Percentiles rank a stretch among this genome's conserved stretches.
Conservation (phyloP, 139 green algal genomes). For the Chlamydomonas sp. region DNA sequence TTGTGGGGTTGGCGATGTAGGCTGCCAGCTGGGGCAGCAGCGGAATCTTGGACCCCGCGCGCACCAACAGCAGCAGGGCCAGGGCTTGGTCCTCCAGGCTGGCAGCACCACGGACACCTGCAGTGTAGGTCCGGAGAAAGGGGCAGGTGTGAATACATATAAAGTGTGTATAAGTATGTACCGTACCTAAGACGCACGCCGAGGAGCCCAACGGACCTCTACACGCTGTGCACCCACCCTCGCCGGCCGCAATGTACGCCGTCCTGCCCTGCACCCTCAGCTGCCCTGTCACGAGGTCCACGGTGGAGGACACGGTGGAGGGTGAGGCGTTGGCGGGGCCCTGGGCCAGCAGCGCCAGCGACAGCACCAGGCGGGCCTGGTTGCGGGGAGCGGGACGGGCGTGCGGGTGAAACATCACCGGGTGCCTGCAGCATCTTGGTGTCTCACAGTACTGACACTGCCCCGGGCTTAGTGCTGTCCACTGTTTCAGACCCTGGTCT, state of each 20-base stretch:
- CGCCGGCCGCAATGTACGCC: conserved; percentile 50
- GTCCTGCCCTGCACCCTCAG: conserved; percentile 48
- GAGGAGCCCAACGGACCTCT: too few species aligned
- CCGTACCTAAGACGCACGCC: too few species aligned
- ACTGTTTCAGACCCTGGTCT: too few species aligned
- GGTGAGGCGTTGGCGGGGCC: not conserved
- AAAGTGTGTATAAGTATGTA: not conserved
- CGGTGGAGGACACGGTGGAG: not conserved
- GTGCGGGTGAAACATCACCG: too few species aligned
- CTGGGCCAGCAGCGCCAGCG: conserved; percentile 3
- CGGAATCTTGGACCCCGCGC: not conserved
- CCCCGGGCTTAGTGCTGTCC: too few species aligned
- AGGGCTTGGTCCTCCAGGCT: conserved; percentile 6
- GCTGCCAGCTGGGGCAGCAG: conserved; percentile 35
- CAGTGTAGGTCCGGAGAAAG: conserved; percentile 27
- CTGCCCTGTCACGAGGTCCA: conserved; percentile 23
- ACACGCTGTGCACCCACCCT: not conserved
- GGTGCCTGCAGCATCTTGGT: too few species aligned
- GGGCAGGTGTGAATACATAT: not conserved
- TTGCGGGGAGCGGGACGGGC: not conserved
- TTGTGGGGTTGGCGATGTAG: conserved; percentile 34
- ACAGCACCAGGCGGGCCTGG: conserved; percentile 9
- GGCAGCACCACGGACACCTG: not conserved
- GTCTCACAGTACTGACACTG: too few species aligned
- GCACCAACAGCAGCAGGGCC: conserved; percentile 35